Conservation (phyloP, 2,329 filamentous ascomycete genomes). For the Colletotrichum cereale region DNA sequence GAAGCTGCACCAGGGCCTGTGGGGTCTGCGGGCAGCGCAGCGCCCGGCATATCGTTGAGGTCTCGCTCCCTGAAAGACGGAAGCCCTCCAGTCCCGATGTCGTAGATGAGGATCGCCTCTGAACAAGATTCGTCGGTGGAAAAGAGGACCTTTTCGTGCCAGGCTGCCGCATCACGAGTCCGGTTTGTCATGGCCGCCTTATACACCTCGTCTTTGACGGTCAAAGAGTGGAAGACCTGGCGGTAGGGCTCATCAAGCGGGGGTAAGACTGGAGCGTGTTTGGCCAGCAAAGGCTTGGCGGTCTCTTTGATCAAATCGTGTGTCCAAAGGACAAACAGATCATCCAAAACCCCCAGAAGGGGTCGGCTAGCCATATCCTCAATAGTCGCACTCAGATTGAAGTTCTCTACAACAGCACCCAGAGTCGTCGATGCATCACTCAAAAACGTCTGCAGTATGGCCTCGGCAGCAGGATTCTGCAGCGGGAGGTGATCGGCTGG, state of each 20-base stretch:
- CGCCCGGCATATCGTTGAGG: conserved; percentile 47
- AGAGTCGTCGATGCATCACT: conserved; percentile 50
- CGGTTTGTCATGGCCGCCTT: conserved; percentile 4
- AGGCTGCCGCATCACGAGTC: conserved; percentile 33
- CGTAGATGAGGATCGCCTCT: conserved; percentile 55
- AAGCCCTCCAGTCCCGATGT: conserved; percentile 56
- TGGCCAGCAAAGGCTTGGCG: conserved; percentile 1
- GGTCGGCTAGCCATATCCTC: neutral
- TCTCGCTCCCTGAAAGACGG: conserved; percentile 54
- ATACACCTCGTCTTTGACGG: neutral
- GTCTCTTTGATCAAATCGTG: conserved; percentile 16
- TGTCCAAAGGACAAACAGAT: conserved; percentile 16
- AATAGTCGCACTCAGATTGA: conserved; percentile 51
- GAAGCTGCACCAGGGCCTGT: conserved; percentile 42
- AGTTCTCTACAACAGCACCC: conserved; percentile 51
- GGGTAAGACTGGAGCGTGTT: neutral
- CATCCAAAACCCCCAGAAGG: neutral
- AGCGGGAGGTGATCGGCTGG: conserved; percentile 56
- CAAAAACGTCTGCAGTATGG: conserved; percentile 53
- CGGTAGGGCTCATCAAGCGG: conserved; percentile 10
- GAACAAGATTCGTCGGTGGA: conserved; percentile 53
- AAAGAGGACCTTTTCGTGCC: conserved; percentile 54
- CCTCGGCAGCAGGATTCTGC: conserved; percentile 54
- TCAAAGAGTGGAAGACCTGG: conserved; percentile 43
- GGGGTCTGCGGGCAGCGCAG: conserved; percentile 47